Evolutionary conservation across 352 stramenopile genomes (phyloP), one percentile per base, ranked within the genome.

Genomic region (Pythium grandisporangium): DNA sequence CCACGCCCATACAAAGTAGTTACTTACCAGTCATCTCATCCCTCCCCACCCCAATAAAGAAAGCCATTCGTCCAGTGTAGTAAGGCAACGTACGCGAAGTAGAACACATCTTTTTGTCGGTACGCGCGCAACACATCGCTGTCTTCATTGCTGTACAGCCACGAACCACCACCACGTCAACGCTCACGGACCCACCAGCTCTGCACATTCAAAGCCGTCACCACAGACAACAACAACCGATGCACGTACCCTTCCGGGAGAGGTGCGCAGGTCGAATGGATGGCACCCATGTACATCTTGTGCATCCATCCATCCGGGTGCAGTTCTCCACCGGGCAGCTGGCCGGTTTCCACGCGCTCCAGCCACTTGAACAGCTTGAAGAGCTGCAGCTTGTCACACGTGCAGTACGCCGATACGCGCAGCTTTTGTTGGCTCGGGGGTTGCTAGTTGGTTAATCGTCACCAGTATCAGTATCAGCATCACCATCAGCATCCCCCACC

Each of bases 331-430:
- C 78, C 75, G 0, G 75, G 75, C 10, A 90, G 42, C 55, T 90
- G 75, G 2, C 74, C 75, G 3, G 72, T 89, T 48, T 89, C 76
- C 19, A 86, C 59, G 33, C 76, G 55, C 43, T 93, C 73, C 37
- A 93, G 72, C 79, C 79, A 93, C 44, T 93, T 90, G 45, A 93
- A 63, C 50, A 90, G 51, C 58, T 90, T 90, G 48, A 89, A 88
- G n/a, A 93, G 52, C 35, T 85, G 69, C 47, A 89, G 26, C 45
- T 88, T 74, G 48, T 93, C 76, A 48, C 74, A 86, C 42, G 76
- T 90, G 48, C 79, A 93, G 53, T 93, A 93, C 36, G 79, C 79
- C 11, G 77, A 87, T 23, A 93, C 79, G 37, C 79, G 65, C 42
- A 89, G 70, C 51, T 92, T 92, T 37, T 79, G 68, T 3, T 70